A percentile compares a stretch with the other conserved stretches of the same genome.
phyloP scores from a whole-genome alignment of 352 stramenopile genomes.

The Phytophthora sojae region DNA sequence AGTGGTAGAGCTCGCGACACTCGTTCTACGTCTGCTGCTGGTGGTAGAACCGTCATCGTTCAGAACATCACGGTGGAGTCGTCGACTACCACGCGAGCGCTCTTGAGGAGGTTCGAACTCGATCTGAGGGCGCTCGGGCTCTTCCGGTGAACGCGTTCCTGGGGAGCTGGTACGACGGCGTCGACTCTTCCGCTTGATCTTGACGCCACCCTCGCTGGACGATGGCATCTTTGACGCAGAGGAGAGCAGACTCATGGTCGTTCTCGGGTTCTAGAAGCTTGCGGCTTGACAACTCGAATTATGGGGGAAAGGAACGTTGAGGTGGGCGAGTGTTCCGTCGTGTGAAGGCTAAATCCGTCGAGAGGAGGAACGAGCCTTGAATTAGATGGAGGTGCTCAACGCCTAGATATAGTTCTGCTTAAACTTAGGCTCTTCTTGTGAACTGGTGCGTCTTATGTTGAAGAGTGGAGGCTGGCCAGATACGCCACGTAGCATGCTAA shows the following conservation, averaged over 20 bases:
- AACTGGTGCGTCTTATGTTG: slow-evolving; percentile 16
- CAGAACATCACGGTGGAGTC: slow-evolving; percentile 9
- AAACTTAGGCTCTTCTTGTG: neutral
- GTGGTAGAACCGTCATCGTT: neutral
- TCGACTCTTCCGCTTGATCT: slow-evolving; percentile 39
- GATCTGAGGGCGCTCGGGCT: neutral
- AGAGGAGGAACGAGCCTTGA: neutral
- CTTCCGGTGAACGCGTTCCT: slow-evolving; percentile 5
- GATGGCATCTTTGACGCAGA: slow-evolving; percentile 5
- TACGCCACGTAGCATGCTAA: slow-evolving; percentile 65
- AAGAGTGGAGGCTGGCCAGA: slow-evolving; percentile 36
- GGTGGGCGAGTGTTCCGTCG: slow-evolving; percentile 12
- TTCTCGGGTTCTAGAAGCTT: neutral
- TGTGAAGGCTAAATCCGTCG: slow-evolving; percentile 22
- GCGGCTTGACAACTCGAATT: slow-evolving; percentile 9
- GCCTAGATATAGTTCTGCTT: slow-evolving; percentile 16
- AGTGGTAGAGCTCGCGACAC: neutral
- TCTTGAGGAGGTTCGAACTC: slow-evolving; percentile 19
- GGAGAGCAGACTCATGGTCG: slow-evolving; percentile 29
- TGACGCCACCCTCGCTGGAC: slow-evolving; percentile 11
- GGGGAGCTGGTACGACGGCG: slow-evolving; percentile 10
- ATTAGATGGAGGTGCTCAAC: slow-evolving; percentile 25
- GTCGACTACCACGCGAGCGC: neutral
- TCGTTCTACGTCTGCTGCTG: slow-evolving; percentile 8
- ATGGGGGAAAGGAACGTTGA: slow-evolving; percentile 5